Conservation (phyloP, 768 basidiomycete genomes). For the Leccinum subtestaceum region DNA sequence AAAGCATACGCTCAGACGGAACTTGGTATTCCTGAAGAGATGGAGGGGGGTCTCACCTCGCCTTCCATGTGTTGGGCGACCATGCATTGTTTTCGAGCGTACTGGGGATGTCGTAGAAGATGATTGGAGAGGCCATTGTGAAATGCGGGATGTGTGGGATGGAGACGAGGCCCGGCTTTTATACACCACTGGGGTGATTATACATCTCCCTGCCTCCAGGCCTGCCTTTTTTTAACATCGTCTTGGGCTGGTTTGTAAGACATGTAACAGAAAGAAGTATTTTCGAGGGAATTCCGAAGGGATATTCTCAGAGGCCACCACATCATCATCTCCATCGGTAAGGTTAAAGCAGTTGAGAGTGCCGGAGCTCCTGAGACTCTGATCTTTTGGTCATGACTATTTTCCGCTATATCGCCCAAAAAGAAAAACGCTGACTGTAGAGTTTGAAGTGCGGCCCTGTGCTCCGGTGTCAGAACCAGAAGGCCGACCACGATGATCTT, state of each 20-base stretch:
- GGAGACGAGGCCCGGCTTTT: constrained; percentile 3
- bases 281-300: not conserved
- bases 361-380: too few species aligned
- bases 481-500: not conserved
- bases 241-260: not conserved
- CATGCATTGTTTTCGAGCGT: constrained; percentile 31
- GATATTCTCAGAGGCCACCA: too few species aligned
- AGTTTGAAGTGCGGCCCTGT: too few species aligned
- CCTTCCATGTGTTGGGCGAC: constrained; percentile 48
- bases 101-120: constrained; percentile 47
- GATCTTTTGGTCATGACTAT: too few species aligned
- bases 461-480: not conserved
- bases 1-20: not conserved
- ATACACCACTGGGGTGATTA: not conserved
- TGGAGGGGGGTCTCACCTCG: constrained; percentile 31
- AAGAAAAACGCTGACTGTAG: too few species aligned
- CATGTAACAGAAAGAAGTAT: not conserved
- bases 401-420: too few species aligned
- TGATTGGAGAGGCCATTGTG: constrained; percentile 30
- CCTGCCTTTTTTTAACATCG: not conserved
- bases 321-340: too few species aligned
- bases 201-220: not conserved
- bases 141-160: not conserved
- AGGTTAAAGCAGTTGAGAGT: too few species aligned
- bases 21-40: not conserved